These are phyloP conservation scores for Alternaria brassicicola DNA, from an alignment of 2,329 filamentous ascomycete species.

Conservation along the genomic window DNA sequence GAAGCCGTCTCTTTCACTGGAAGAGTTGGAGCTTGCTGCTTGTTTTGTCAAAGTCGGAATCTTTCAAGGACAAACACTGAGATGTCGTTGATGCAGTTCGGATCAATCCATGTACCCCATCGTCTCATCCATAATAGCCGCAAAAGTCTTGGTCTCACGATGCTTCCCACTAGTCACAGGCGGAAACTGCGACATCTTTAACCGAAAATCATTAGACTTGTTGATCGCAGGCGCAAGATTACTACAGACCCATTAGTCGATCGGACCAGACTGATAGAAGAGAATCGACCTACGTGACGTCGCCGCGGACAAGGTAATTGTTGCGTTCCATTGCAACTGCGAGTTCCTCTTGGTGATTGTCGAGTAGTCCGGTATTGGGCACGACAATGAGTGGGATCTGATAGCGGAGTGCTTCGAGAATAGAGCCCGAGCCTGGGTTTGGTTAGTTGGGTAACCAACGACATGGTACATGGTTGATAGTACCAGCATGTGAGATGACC, in stretches of 20 bases:
- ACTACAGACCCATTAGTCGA: slow-evolving; percentile 37
- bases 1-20: too few species aligned
- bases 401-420: slow-evolving; percentile 79
- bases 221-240: slow-evolving; percentile 55
- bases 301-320: slow-evolving; percentile 77
- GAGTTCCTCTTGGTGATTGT: slow-evolving; percentile 91
- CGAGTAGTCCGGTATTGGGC: slow-evolving; percentile 78
- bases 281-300: slow-evolving; percentile 62
- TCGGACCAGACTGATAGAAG: not conserved
- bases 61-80: too few species aligned
- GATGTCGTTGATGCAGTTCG: too few species aligned
- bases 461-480: slow-evolving; percentile 22
- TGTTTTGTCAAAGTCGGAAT: too few species aligned
- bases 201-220: slow-evolving; percentile 53
- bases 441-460: slow-evolving; percentile 2
- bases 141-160: slow-evolving; percentile 45
- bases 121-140: slow-evolving; percentile 46
- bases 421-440: slow-evolving; percentile 82
- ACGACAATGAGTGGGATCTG: slow-evolving; percentile 84
- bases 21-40: too few species aligned
- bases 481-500: slow-evolving; percentile 89
- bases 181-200: slow-evolving; percentile 43
- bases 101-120: slow-evolving; percentile 44
- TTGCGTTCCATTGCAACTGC: slow-evolving; percentile 75
- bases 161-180: slow-evolving; percentile 45